Base-by-base conservation (phyloP, 345 rosid species). In the Iberis pinnata region DNA sequence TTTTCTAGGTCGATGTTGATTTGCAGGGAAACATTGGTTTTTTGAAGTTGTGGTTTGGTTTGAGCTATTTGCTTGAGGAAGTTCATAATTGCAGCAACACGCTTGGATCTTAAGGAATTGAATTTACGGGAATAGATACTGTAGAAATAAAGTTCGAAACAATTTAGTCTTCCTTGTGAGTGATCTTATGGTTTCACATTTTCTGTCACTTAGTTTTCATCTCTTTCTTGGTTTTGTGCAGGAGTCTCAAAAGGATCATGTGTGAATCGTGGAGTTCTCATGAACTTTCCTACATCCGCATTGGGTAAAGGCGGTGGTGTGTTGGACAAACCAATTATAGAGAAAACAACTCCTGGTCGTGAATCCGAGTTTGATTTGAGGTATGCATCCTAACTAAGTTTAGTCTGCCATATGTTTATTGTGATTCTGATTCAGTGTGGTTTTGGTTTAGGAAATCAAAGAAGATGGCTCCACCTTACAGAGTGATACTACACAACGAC, bases 401-500 rank as follows among this genome's bases (percentile, higher is more conserved):
- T 22, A 22, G 25, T 22, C 6, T 22, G 33, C 11, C 5, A 2
- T 9, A 26, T 56, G 14, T 12, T 49, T 33, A 51, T 50, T 37
- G 27, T 39, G 49, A 8, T 43, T 35, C 3, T 10, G 49, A 8
- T 43, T 35, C 3, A 7, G 4, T 49, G 2, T 44, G 39, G 17
- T 1, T 49, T 1, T 53, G 39, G 14, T 63, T 20, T 76, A 92
- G 96, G 81, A 92, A 83, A 75, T 69, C 81, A 2, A 84, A 72
- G 72, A 92, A 92, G 78, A 81, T 52, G 14, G 64, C 89, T 40
- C 95, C 96, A 10, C 98, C 96, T 16, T 92, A 79, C 59, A 76
- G 82, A 0, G 96, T 92, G 25, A 67, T 92, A 19, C 79, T 92
- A 43, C 96, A 88, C 76, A 92, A 92, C 4, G 96, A 87, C 76